These are phyloP conservation scores for Aspergillus melleus DNA, from an alignment of 2,329 filamentous ascomycete species.

Conservation along the genomic window DNA sequence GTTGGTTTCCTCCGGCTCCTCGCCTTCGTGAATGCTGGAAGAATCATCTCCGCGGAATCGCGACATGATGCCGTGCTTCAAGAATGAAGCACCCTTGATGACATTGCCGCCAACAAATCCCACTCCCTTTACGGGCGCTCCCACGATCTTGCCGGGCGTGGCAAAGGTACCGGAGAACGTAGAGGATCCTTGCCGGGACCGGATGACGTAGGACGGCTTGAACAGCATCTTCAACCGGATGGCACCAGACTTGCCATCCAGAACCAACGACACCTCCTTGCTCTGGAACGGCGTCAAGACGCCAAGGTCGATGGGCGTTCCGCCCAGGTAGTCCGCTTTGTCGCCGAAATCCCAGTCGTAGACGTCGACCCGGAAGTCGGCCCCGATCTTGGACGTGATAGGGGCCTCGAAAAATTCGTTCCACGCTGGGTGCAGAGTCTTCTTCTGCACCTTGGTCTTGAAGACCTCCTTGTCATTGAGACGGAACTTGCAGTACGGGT, in stretches of 20 bases:
- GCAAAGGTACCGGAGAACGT: conserved; percentile 92
- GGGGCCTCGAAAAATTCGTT: conserved; percentile 91
- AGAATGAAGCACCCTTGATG: conserved; percentile 84
- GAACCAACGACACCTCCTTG: conserved; percentile 69
- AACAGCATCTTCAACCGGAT: conserved; percentile 85
- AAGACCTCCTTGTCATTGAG: conserved; percentile 85
- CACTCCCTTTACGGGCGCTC: conserved; percentile 90
- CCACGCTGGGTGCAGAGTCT: conserved; percentile 92
- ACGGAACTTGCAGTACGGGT: conserved; percentile 94
- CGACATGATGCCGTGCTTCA: conserved; percentile 75
- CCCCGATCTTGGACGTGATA: conserved; percentile 78
- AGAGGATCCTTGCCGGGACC: conserved; percentile 82
- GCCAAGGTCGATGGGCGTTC: conserved; percentile 71
- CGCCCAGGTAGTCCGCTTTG: conserved; percentile 87
- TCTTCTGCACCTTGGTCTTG: conserved; percentile 96
- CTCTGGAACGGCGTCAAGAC: conserved; percentile 81
- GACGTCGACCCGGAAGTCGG: conserved; percentile 78
- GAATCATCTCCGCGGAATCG: conserved; percentile 50
- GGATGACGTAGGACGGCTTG: conserved; percentile 86
- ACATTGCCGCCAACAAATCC: conserved; percentile 81
- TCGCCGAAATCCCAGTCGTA: conserved; percentile 98
- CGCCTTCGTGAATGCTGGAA: conserved; percentile 26
- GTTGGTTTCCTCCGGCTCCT: conserved; percentile 18
- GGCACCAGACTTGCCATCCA: conserved; percentile 87
- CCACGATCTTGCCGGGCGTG: conserved; percentile 83